phyloP scores from a whole-genome alignment of 208 protist species.

The Leishmania major region DNA sequence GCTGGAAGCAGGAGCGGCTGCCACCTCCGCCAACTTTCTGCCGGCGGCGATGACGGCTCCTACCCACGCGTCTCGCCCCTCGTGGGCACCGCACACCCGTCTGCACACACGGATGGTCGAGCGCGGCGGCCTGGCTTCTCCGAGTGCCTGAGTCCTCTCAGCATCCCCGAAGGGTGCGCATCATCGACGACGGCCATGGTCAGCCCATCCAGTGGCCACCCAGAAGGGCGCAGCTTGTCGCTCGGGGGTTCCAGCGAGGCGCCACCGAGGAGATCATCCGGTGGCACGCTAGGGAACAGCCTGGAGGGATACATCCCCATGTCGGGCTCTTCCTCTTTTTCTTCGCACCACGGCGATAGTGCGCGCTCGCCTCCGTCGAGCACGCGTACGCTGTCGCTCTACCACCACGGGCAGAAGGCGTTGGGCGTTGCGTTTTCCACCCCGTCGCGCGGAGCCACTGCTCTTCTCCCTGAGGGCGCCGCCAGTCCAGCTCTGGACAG shows the following conservation, averaged over 20 bases:
- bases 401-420: neutral
- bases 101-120: constrained; percentile 13
- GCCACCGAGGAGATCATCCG: neutral
- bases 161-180: neutral
- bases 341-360: neutral
- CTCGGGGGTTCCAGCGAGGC: neutral
- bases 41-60: neutral
- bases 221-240: neutral
- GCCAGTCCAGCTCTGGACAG: neutral
- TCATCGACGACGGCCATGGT: neutral
- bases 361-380: neutral
- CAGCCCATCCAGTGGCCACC: neutral
- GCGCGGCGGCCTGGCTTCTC: neutral
- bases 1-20: neutral
- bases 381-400: neutral
- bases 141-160: constrained; percentile 25
- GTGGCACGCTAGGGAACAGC: neutral
- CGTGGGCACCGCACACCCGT: neutral
- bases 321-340: neutral
- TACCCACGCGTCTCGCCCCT: constrained; percentile 4
- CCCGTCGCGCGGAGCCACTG: neutral
- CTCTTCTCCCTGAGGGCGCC: neutral
- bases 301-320: neutral
- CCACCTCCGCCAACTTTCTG: neutral
- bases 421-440: neutral